Evolutionary conservation across 495 filamentous ascomycete genomes (phyloP).

Genomic region (Entonaema liquescens): DNA sequence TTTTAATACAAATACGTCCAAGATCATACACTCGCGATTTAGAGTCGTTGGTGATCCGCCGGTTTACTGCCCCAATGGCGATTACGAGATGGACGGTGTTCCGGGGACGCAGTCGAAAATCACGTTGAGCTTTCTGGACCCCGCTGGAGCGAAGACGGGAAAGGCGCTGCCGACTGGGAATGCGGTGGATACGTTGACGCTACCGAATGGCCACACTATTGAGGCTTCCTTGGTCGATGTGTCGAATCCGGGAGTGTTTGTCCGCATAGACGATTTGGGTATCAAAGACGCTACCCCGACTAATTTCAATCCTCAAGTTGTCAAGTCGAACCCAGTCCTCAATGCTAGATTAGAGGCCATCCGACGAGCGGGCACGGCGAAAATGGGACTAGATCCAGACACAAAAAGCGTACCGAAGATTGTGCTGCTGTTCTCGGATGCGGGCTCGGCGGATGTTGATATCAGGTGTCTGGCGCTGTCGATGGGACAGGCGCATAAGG

Average conservation of each 20-base stretch:
- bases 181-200: conserved; percentile 60
- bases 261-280: conserved; percentile 62
- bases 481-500: conserved; percentile 70
- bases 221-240: conserved; percentile 62
- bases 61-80: conserved; percentile 52
- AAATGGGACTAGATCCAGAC: conserved; percentile 69
- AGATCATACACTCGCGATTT: conserved; percentile 59
- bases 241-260: conserved; percentile 73
- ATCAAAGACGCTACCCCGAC: conserved; percentile 42
- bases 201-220: conserved; percentile 63
- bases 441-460: conserved; percentile 42
- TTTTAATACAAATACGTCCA: conserved; percentile 61
- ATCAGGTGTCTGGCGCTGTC: conserved; percentile 59
- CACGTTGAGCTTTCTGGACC: conserved; percentile 68
- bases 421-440: conserved; percentile 61
- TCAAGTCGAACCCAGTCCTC: conserved; percentile 57
- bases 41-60: conserved; percentile 57
- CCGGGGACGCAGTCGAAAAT: conserved; percentile 65
- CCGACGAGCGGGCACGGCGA: conserved; percentile 64
- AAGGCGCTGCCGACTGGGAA: conserved; percentile 70
- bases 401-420: conserved; percentile 73
- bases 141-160: conserved; percentile 74
- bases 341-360: conserved; percentile 67
- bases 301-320: conserved; percentile 61
- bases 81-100: conserved; percentile 74